A percentile compares a stretch with the other conserved stretches of the same genome.
These are phyloP conservation scores for Melaleuca quinquenervia DNA, from an alignment of 345 rosid genomes.

Conservation along the genomic window DNA sequence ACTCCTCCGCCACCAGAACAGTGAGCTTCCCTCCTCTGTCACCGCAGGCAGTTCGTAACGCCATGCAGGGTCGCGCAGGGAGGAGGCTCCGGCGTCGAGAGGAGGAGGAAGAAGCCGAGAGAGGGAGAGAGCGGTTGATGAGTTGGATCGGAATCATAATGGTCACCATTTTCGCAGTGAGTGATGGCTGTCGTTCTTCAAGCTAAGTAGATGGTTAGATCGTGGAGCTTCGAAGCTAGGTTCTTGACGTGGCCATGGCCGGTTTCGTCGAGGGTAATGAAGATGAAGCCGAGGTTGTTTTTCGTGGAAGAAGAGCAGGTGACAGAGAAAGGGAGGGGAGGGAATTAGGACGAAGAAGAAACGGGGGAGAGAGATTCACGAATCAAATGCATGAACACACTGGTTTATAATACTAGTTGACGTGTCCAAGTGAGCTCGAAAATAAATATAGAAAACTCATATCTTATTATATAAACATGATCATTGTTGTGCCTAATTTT, in stretches of 20 bases:
- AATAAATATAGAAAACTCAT: too few relatives aligned
- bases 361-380: constrained; percentile 1
- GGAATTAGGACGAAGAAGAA: neutral
- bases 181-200: neutral
- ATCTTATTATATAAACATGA: too few relatives aligned
- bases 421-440: neutral
- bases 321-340: constrained; percentile 11
- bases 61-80: neutral
- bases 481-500: neutral
- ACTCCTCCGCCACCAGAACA: constrained; percentile 71
- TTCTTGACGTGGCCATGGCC: neutral
- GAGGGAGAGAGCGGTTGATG: neutral
- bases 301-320: constrained; percentile 22
- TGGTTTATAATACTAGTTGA: neutral
- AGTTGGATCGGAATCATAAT: neutral
- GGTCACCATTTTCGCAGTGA: neutral
- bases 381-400: neutral
- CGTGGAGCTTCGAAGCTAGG: neutral
- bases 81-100: constrained; percentile 1
- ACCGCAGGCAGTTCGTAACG: neutral
- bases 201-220: neutral
- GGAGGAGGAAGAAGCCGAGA: constrained; percentile 4
- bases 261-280: neutral
- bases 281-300: constrained; percentile 9
- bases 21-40: constrained; percentile 39